These are phyloP conservation scores for Climacium dendroides DNA, from an alignment of 225 moss, liverwort and hornwort species.

Conservation along the genomic window DNA sequence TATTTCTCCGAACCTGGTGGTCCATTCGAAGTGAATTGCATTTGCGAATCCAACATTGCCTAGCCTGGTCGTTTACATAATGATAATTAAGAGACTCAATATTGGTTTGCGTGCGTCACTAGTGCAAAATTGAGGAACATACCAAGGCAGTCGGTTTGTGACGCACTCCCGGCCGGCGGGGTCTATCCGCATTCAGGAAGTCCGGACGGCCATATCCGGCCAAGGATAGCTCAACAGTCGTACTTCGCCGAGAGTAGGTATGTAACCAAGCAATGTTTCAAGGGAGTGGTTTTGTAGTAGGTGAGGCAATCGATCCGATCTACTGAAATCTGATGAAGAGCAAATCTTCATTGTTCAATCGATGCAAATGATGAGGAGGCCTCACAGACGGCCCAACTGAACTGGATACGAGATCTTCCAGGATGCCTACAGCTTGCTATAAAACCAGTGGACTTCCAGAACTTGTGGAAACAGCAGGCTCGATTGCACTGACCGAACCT, in stretches of 20 bases:
- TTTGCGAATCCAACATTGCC: neutral
- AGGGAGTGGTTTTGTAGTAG: slow-evolving; percentile 7
- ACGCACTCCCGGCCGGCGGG: neutral
- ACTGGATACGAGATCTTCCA: neutral
- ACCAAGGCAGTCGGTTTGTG: neutral
- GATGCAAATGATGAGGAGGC: neutral
- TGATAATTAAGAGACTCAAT: neutral
- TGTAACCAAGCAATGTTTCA: neutral
- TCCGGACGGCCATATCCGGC: neutral
- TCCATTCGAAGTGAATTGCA: neutral
- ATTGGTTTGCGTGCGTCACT: neutral
- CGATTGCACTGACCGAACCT: neutral
- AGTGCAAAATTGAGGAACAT: neutral
- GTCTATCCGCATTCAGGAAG: neutral
- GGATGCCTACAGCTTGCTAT: neutral
- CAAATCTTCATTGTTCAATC: neutral
- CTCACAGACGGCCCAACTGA: neutral
- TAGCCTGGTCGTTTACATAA: neutral
- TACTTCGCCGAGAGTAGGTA: slow-evolving; percentile 16
- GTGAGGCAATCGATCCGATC: neutral
- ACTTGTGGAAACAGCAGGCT: neutral
- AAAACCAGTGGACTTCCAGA: neutral
- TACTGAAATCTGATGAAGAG: neutral
- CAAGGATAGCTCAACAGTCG: neutral
- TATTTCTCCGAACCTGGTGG: neutral